phyloP scores from a whole-genome alignment of 208 protist species.

The Leishmania gerbilli region DNA sequence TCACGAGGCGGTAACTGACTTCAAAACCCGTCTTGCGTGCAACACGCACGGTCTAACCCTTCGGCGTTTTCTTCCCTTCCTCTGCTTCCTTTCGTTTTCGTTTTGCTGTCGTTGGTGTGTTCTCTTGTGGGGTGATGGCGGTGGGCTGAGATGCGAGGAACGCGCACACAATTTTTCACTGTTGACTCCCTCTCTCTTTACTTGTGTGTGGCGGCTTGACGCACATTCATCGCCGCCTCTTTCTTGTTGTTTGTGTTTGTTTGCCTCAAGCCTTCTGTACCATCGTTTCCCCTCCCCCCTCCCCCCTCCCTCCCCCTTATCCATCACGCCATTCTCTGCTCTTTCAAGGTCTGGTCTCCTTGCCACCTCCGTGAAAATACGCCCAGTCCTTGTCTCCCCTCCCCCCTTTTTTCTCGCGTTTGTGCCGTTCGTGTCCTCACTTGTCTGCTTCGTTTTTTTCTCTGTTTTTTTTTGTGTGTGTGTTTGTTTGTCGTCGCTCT shows the following conservation, averaged over 20 bases:
- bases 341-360: not conserved
- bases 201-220: not conserved
- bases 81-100: not conserved
- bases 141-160: too few species aligned
- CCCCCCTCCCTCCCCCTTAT: not conserved
- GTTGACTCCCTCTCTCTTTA: not conserved
- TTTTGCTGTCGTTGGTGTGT: not conserved
- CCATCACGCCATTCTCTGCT: not conserved
- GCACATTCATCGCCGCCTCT: not conserved
- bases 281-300: not conserved
- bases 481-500: not conserved
- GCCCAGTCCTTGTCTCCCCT: not conserved
- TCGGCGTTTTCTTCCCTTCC: not conserved
- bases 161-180: not conserved
- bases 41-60: not conserved
- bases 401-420: not conserved
- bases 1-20: not conserved
- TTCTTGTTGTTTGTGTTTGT: not conserved
- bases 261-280: not conserved
- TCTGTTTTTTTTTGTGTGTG: not conserved
- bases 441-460: not conserved
- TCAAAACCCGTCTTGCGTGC: not conserved
- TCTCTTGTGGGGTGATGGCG: not conserved
- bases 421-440: not conserved
- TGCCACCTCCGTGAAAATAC: not conserved